phyloP scores from a whole-genome alignment of 169 alveolate genomes.

The Cryptosporidium sp. region DNA sequence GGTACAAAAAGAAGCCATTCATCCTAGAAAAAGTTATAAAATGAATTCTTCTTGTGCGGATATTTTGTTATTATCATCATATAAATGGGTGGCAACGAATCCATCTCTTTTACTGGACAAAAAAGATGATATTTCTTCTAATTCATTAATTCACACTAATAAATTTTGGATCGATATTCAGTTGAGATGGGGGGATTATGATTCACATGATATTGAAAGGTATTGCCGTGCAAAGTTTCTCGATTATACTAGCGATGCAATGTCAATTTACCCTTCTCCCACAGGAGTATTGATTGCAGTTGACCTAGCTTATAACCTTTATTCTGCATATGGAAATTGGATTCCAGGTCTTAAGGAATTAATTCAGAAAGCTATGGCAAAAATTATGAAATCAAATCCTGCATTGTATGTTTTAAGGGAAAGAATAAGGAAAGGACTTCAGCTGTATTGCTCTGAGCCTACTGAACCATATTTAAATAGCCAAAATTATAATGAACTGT shows the following conservation, averaged over 20 bases:
- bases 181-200: slow-evolving; percentile 99
- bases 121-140: slow-evolving; percentile 89
- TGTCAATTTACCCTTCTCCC: slow-evolving; percentile 98
- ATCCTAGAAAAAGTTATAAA: slow-evolving; percentile 99
- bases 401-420: slow-evolving; percentile 99
- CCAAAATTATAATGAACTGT: slow-evolving; percentile 98
- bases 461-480: slow-evolving; percentile 99
- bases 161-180: slow-evolving; percentile 99
- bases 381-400: slow-evolving; percentile 99
- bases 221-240: slow-evolving; percentile 99
- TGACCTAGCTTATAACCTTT: slow-evolving; percentile 99
- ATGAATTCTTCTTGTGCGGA: slow-evolving; percentile 99
- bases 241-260: slow-evolving; percentile 99
- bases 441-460: slow-evolving; percentile 99
- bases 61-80: slow-evolving; percentile 96
- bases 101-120: slow-evolving; percentile 97
- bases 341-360: slow-evolving; percentile 97
- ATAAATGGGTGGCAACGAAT: slow-evolving; percentile 97
- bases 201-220: slow-evolving; percentile 99
- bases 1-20: slow-evolving; percentile 99
- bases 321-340: slow-evolving; percentile 99
- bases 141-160: slow-evolving; percentile 81
- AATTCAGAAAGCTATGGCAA: slow-evolving; percentile 97
- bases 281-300: slow-evolving; percentile 98
- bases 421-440: slow-evolving; percentile 99